A percentile compares a stretch with the other conserved stretches of the same genome.
These are phyloP conservation scores for Shiraia sp. DNA, from an alignment of 2,329 filamentous ascomycete species.

Conservation along the genomic window DNA sequence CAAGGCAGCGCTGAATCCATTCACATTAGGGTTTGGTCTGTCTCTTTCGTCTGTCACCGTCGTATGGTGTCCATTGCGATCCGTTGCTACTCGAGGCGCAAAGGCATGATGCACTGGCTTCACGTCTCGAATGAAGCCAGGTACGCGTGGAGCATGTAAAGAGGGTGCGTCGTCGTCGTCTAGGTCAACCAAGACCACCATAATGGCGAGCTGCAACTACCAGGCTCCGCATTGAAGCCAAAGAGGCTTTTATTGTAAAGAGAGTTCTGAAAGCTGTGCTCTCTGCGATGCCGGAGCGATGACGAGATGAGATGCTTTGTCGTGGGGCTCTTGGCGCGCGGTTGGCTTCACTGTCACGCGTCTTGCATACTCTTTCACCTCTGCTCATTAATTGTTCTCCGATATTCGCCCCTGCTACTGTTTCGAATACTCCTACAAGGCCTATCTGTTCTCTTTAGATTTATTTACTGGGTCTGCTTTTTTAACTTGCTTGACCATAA, in stretches of 20 bases:
- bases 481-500: too few species aligned
- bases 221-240: constrained; percentile 35
- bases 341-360: too few species aligned
- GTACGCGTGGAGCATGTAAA: constrained; percentile 21
- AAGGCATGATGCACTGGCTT: constrained; percentile 37
- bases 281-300: too few species aligned
- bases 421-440: too few species aligned
- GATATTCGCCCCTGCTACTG: too few species aligned
- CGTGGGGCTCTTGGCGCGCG: neutral
- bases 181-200: constrained; percentile 52
- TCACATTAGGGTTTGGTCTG: constrained; percentile 58
- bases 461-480: too few species aligned
- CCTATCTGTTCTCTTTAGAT: too few species aligned
- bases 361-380: too few species aligned
- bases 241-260: too few species aligned
- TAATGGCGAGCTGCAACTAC: constrained; percentile 26
- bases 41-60: constrained; percentile 35
- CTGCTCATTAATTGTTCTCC: too few species aligned
- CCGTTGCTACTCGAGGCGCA: constrained; percentile 7
- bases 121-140: constrained; percentile 18
- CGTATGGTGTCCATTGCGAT: constrained; percentile 7
- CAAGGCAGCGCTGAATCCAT: constrained; percentile 64
- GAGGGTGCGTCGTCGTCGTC: constrained; percentile 45
- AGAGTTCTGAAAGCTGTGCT: too few species aligned
- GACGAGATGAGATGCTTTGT: constrained; percentile 5